Conservation (phyloP, 176 grass and related monocot genomes). For the Juncus effusus region DNA sequence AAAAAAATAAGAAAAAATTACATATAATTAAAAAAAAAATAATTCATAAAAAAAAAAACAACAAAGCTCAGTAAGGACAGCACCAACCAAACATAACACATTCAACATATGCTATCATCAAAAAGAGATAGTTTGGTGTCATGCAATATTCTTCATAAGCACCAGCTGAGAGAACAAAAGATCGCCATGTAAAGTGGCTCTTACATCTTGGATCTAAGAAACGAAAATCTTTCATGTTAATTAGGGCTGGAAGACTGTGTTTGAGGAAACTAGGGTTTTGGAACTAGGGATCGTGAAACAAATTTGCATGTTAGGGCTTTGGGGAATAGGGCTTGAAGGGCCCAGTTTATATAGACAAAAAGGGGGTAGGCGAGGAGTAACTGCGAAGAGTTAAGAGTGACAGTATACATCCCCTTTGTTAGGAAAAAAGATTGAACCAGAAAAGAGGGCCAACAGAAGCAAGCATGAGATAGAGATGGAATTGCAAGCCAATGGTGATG, state of each 20-base stretch:
- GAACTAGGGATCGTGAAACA: neutral
- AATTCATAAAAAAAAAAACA: neutral
- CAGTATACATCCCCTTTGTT: neutral
- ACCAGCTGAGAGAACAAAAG: constrained; percentile 6
- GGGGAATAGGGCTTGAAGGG: neutral
- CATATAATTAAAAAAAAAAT: neutral
- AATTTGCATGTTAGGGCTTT: neutral
- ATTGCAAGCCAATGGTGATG: constrained; percentile 2
- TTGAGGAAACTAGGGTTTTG: neutral
- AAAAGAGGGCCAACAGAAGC: neutral
- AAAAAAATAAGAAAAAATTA: neutral
- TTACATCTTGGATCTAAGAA: neutral
- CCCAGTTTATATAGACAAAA: constrained; percentile 32
- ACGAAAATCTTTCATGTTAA: neutral
- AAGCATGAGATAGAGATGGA: neutral
- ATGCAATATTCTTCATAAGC: constrained; percentile 6
- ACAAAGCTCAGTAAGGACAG: constrained; percentile 37
- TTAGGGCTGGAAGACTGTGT: constrained; percentile 9
- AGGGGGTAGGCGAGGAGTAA: constrained; percentile 7
- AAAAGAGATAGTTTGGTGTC: neutral
- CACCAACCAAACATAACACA: neutral
- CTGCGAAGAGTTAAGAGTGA: constrained; percentile 5
- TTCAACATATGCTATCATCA: neutral
- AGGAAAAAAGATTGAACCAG: constrained; percentile 4
- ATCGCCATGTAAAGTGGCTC: constrained; percentile 7